Base-by-base conservation (phyloP, 225 moss, liverwort and hornwort species). In the Pseudoscleropodium purum region DNA sequence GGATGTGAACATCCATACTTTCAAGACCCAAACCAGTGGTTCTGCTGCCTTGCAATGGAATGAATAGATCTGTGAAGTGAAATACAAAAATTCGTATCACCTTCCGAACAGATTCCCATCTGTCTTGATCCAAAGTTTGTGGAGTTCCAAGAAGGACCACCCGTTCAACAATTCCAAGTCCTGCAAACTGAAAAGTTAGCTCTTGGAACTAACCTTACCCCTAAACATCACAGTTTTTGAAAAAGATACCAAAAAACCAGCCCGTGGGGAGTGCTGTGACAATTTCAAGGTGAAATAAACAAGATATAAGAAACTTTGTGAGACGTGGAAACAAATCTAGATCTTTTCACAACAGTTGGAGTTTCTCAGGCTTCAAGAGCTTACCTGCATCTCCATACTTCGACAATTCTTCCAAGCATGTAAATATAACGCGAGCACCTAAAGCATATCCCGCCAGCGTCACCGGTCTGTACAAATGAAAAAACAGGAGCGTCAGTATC, bases 71-170 rank as follows among this genome's bases (percentile, higher is more conserved):
- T 61, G 45, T 20, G 76, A 78, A 57, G 19, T 19, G 65, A 10
- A 68, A 54, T 24, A 24, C 88, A 67, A 67, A 30, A 24, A 79
- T 29, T 41, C n/a, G 31, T 37, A 6, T 86, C 85, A 97, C 98
- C 97, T 97, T 96, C 80, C 99, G 96, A 84, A 92, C 99, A 24
- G 93, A 91, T 63, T 94, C 93, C 99, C 99, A 99, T 81, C 91
- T 91, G 39, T 75, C 30, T 91, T 85, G 64, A 81, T 99, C 96
- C 81, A 99, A 75, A 45, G 92, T 96, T 76, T 97, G 89, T 43
- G 99, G 99, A 90, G 97, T 96, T 81, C 99, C 97, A 21, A 99
- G 93, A 67, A 99, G 94, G 26, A 99, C 96, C 82, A 99, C 99
- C 33, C 97, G 94, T 94, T 99, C 99, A 91, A 99, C 96, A 86